A percentile compares a stretch with the other conserved stretches of the same genome.
Evolutionary conservation across 192 early-diverging fungal genomes (phyloP).

Genomic region (Phycomyces blakesleeanus): DNA sequence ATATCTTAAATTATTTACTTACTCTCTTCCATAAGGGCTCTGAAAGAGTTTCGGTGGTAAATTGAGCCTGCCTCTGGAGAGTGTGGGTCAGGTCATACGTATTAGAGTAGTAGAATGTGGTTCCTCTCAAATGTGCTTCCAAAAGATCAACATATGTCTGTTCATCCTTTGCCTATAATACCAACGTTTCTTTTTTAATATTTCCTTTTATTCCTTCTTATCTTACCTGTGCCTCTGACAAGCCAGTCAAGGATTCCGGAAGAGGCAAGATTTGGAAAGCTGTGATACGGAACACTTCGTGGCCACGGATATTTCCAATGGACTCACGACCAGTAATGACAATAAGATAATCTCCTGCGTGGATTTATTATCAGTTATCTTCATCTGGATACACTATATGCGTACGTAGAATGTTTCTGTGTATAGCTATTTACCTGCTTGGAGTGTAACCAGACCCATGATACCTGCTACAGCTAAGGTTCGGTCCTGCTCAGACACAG

Average conservation of each 20-base stretch:
- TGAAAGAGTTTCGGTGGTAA: conserved; percentile 25
- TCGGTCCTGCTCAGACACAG: conserved; percentile 48
- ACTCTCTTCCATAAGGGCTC: conserved; percentile 55
- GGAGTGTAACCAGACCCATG: conserved; percentile 65
- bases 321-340: conserved; percentile 65
- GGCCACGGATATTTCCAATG: conserved; percentile 53
- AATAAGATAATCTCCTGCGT: conserved; percentile 69
- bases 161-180: conserved; percentile 45
- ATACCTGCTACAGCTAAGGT: conserved; percentile 61
- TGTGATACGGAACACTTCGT: conserved; percentile 66
- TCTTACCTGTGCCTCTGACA: conserved; percentile 46
- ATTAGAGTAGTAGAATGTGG: conserved; percentile 77
- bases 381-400: too few relatives aligned
- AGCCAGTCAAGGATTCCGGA: conserved; percentile 26
- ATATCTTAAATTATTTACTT: too few relatives aligned
- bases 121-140: conserved; percentile 44
- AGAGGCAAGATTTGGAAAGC: conserved; percentile 53
- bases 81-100: conserved; percentile 83
- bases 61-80: conserved; percentile 66
- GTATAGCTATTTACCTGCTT: conserved; percentile 51
- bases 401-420: not conserved
- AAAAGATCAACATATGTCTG: conserved; percentile 44
- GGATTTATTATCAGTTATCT: conserved; percentile 4
- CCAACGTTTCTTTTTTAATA: not conserved
- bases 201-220: not conserved